Evolutionary conservation across 129 eudicot genomes (phyloP), one percentile per base, ranked within the genome.

Genomic region (Kitagawia praeruptora): DNA sequence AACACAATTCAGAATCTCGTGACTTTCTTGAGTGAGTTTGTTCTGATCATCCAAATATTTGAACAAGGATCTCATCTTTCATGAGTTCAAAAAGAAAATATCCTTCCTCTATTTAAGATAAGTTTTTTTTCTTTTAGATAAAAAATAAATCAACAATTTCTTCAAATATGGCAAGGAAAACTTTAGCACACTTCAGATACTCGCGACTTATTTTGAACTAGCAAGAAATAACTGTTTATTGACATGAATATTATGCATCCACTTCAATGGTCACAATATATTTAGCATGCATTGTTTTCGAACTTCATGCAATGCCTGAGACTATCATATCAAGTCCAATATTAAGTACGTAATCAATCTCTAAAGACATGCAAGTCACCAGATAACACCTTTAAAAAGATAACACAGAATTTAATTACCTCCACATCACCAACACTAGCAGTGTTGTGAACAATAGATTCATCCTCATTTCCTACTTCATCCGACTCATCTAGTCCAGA

Each of bases 351-450:
- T 70, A 70, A 7, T 39, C 14, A 37, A 23, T 44, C 16, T 75
- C 48, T 47, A 21, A 28, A n/a, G 37, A 25, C 54, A 75, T 31
- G 42, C 5, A 38, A 77, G 1, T 46, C 27, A 56, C 19, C 15
- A 40, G 21, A 74, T 25, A 80, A 58, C 34, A 73, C 25, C 27
- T 19, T 10, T 39, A 25, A 67, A 16, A 25, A 34, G 31, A 37
- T 21, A 28, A 61, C 10, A 4, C 34, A 21, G 5, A 48, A 10
- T 13, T 8, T 27, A 40, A 12, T 41, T 88, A 92, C 98, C 96
- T 89, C 93, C 37, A 86, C 86, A 84, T 93, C 98, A 80, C 98
- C 98, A 80, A 82, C 81, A 51, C 98, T 93, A 39, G 98, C 98
- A 80, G 97, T 91, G 47, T 87, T 89, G 81, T 95, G 98, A 85